Conservation (phyloP, 2,329 filamentous ascomycete genomes). For the Fusarium torreyae region DNA sequence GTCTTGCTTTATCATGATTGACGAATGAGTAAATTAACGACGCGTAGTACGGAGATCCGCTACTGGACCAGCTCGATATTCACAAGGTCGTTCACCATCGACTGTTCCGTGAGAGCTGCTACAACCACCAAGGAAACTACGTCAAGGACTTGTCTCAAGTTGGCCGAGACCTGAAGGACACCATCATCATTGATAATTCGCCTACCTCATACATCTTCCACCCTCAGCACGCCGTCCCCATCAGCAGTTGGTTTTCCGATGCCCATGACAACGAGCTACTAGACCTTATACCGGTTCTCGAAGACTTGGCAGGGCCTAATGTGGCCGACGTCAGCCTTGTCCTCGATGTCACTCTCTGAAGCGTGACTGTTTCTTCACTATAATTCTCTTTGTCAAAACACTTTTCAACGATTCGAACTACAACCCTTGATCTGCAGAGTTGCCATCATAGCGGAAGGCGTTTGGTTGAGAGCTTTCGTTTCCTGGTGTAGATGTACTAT, state of each 20-base stretch:
- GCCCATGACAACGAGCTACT: slow-evolving; percentile 99
- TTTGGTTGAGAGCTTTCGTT: slow-evolving; percentile 66
- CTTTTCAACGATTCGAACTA: slow-evolving; percentile 52
- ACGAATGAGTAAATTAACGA: slow-evolving; percentile 42
- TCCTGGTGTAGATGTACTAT: slow-evolving; percentile 66
- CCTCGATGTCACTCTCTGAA: slow-evolving; percentile 87
- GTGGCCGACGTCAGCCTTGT: slow-evolving; percentile 98
- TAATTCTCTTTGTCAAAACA: slow-evolving; percentile 52
- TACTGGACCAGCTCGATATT: slow-evolving; percentile 96
- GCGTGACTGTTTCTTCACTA: slow-evolving; percentile 52
- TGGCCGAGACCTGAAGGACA: slow-evolving; percentile 94
- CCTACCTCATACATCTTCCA: slow-evolving; percentile 99
- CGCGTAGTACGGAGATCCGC: slow-evolving; percentile 89
- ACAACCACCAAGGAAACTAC: slow-evolving; percentile 99
- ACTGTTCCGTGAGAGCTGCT: slow-evolving; percentile 97
- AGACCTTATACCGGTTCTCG: slow-evolving; percentile 96
- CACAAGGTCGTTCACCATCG: slow-evolving; percentile 97
- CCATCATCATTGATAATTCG: slow-evolving; percentile 99
- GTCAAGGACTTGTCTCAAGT: slow-evolving; percentile 99
- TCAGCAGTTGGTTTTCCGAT: slow-evolving; percentile 99
- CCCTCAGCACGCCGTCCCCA: slow-evolving; percentile 97
- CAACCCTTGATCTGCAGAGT: slow-evolving; percentile 56
- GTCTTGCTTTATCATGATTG: slow-evolving; percentile 11
- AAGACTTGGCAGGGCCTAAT: slow-evolving; percentile 90
- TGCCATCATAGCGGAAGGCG: slow-evolving; percentile 69